Evolutionary conservation across 129 eudicot genomes (phyloP).

Genomic region (Glebionis coronaria): DNA sequence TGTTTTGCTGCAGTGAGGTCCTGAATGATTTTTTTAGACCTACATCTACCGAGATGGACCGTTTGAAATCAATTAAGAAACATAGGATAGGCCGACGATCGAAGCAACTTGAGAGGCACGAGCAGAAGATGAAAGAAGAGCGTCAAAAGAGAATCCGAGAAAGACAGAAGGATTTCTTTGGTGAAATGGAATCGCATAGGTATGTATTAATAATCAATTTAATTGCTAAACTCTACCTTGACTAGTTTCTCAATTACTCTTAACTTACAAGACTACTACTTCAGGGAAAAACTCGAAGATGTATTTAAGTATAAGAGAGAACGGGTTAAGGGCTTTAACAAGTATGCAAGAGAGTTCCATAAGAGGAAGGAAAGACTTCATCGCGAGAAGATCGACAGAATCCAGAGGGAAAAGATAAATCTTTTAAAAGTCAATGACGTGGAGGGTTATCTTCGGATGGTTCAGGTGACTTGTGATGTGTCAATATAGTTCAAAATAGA

Average conservation of each 20-base stretch:
- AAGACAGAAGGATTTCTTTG: slow-evolving; percentile 95
- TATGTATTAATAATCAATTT: slow-evolving; percentile 24
- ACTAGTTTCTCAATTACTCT: background rate
- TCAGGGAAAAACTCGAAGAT: slow-evolving; percentile 92
- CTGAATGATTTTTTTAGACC: slow-evolving; percentile 83
- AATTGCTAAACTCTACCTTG: slow-evolving; percentile 7
- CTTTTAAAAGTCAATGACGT: slow-evolving; percentile 90
- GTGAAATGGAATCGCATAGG: slow-evolving; percentile 88
- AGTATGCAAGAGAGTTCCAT: slow-evolving; percentile 83
- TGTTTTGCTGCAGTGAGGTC: slow-evolving; percentile 71
- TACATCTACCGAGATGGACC: slow-evolving; percentile 70
- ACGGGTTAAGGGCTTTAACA: slow-evolving; percentile 87
- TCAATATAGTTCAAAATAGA: background rate
- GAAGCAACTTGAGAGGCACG: slow-evolving; percentile 87
- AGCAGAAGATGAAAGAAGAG: slow-evolving; percentile 96
- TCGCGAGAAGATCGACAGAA: slow-evolving; percentile 94
- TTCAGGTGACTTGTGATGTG: slow-evolving; percentile 57
- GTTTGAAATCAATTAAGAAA: slow-evolving; percentile 81
- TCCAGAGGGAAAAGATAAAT: slow-evolving; percentile 96
- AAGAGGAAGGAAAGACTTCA: slow-evolving; percentile 90
- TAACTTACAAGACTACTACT: background rate
- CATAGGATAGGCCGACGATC: slow-evolving; percentile 90
- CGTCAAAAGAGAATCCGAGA: slow-evolving; percentile 92
- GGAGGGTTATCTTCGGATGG: slow-evolving; percentile 99
- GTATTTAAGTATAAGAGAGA: slow-evolving; percentile 78